These are phyloP conservation scores for Fusarium goolgardi DNA, from an alignment of 2,329 filamentous ascomycete species.

Conservation along the genomic window DNA sequence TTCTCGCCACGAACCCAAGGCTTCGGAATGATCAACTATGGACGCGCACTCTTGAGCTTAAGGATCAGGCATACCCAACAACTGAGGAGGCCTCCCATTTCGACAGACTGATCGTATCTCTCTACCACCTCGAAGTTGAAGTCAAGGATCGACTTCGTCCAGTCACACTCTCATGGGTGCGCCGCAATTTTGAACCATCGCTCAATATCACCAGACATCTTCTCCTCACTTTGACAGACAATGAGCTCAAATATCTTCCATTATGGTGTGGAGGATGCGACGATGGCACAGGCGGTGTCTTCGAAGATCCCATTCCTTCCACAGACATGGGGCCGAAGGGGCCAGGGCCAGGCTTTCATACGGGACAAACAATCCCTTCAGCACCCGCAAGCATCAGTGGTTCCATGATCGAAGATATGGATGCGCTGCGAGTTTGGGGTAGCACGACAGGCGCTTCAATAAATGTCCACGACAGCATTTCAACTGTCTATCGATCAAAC, in stretches of 20 bases:
- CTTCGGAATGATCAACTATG: slow-evolving; percentile 15
- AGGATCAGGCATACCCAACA: neutral
- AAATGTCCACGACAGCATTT: slow-evolving; percentile 56
- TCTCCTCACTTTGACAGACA: slow-evolving; percentile 63
- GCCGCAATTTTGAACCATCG: slow-evolving; percentile 50
- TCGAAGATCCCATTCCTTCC: slow-evolving; percentile 55
- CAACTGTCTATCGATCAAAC: slow-evolving; percentile 51
- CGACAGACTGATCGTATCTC: slow-evolving; percentile 34
- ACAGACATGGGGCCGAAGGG: slow-evolving; percentile 59
- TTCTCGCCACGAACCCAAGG: slow-evolving; percentile 14
- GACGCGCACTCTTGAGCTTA: slow-evolving; percentile 6
- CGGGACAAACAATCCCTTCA: slow-evolving; percentile 55
- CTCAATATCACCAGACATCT: slow-evolving; percentile 57
- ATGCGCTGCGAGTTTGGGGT: slow-evolving; percentile 50
- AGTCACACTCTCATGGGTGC: slow-evolving; percentile 43
- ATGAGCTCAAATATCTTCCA: slow-evolving; percentile 72
- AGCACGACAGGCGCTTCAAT: slow-evolving; percentile 52
- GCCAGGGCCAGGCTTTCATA: slow-evolving; percentile 61
- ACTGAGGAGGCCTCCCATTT: neutral
- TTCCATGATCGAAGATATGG: slow-evolving; percentile 53
- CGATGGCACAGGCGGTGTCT: slow-evolving; percentile 64
- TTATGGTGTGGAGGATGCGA: slow-evolving; percentile 71
- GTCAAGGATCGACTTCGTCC: slow-evolving; percentile 41
- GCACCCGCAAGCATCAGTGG: slow-evolving; percentile 50
- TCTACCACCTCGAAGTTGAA: slow-evolving; percentile 38